Evolutionary conservation across 2,329 filamentous ascomycete genomes (phyloP), one percentile per base, ranked within the genome.

Genomic region (Penicillium sp.): DNA sequence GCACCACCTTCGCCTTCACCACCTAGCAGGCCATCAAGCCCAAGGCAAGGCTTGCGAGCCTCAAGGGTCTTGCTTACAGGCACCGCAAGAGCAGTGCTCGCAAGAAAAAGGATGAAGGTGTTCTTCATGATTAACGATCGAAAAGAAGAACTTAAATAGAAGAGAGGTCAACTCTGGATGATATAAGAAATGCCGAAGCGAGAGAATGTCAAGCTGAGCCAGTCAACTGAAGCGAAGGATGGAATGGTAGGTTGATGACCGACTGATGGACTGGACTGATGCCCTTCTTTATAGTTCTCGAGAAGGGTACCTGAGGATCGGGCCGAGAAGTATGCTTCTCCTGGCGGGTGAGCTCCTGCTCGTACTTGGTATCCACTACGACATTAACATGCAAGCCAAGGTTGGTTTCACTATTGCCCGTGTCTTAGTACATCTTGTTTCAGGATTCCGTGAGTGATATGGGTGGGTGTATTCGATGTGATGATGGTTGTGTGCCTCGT

Each of bases 91-190:
- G 50, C 53, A 46, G 50, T 49, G 36, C 47, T 44, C 36, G 50
- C 53, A 24, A 56, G 50, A 27, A 56, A 41, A 18, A 56, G 53
- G 36, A 56, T 43, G 24, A 38, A 44, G 10, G 50, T 46, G 14
- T 53, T 56, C 44, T 53, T 56, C 53, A 56, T 56, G 53, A 45
- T 44, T 41, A 48, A 56, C 31, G 41, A 53, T 48, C 24, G 48
- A 48, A 16, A 11, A 28, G 5, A 16, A 33, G 18, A 31, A 24
- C 45, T 25, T 28, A 38, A 46, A 35, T 9, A 53, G 27, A 28
- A 22, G 16, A 41, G 46, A 53, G 50, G n/a, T 44, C 46, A 46
- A 46, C 35, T 50, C 38, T 24, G n/a, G n/a, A n/a, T 38, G 25
- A 36, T 11, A 43, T n/a, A 33, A 33, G n/a, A 22, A 22, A 22